Evolutionary conservation across 2,329 filamentous ascomycete species (phyloP).

Genomic region (Phaeosphaeriaceae sp.): DNA sequence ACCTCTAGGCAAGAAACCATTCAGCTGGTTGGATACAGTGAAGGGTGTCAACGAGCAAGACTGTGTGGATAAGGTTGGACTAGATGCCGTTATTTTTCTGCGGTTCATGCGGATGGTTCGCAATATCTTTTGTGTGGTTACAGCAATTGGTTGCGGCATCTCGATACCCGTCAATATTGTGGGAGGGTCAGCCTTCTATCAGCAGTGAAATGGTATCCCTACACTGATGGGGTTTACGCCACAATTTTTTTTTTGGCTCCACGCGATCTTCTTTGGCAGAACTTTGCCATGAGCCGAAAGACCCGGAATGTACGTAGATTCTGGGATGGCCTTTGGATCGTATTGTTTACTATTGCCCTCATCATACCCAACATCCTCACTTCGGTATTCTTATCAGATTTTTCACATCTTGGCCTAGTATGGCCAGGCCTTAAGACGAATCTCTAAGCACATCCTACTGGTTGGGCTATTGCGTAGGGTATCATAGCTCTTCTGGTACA

Average conservation of each 20-base stretch:
- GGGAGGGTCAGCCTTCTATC: constrained; percentile 42
- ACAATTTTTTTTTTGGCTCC: constrained; percentile 64
- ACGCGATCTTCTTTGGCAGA: constrained; percentile 94
- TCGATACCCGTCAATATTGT: constrained; percentile 79
- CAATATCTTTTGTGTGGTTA: constrained; percentile 81
- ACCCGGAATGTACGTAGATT: constrained; percentile 74
- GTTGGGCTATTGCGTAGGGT: constrained; percentile 92
- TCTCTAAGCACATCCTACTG: constrained; percentile 66
- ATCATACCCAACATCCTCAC: constrained; percentile 92
- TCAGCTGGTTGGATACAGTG: constrained; percentile 83
- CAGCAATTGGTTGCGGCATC: constrained; percentile 74
- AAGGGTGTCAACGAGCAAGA: constrained; percentile 77
- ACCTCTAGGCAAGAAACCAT: constrained; percentile 80
- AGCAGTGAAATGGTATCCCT: constrained; percentile 35
- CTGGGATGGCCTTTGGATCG: constrained; percentile 83
- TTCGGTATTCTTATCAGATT: constrained; percentile 87
- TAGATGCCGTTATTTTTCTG: constrained; percentile 90
- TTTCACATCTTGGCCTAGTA: constrained; percentile 78
- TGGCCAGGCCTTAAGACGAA: constrained; percentile 77
- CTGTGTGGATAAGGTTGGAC: constrained; percentile 79
- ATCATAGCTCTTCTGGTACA: constrained; percentile 85
- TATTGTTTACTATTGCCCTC: constrained; percentile 80
- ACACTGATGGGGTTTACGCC: constrained; percentile 63
- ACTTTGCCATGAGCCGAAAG: constrained; percentile 74
- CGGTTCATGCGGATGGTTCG: constrained; percentile 88